Percentiles rank a stretch among this genome's conserved stretches.
phyloP scores from a whole-genome alignment of 2,329 filamentous ascomycete species.

The Colletotrichum phormii region DNA sequence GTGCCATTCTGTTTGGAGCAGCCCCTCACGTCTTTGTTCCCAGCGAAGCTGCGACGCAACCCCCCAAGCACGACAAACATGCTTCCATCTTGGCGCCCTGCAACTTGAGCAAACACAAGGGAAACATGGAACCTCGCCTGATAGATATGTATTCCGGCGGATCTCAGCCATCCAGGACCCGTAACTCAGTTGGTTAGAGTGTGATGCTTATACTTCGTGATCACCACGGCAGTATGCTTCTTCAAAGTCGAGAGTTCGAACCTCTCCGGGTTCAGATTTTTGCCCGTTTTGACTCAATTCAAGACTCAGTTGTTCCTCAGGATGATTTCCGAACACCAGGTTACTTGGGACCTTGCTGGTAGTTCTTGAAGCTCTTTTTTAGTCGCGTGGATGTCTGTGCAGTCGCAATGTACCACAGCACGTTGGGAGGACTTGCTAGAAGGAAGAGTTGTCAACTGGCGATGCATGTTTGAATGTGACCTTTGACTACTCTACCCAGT shows the following conservation, averaged over 20 bases:
- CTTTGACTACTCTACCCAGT: no score
- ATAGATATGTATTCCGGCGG: not conserved
- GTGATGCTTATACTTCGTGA: not conserved
- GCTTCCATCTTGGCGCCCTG: not conserved
- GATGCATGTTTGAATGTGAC: no score
- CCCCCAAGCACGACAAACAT: not conserved
- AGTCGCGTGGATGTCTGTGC: no score
- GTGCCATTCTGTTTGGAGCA: not conserved
- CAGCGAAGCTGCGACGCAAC: not conserved
- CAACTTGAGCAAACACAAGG: not conserved
- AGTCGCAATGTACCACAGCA: no score
- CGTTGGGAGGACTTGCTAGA: no score
- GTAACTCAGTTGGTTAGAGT: not conserved
- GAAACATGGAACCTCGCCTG: not conserved
- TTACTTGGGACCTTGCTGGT: not conserved
- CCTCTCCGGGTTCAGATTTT: not conserved
- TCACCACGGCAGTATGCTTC: not conserved
- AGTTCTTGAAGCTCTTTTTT: not conserved
- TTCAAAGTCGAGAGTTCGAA: not conserved
- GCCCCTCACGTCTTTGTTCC: not conserved
- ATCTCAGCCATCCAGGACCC: not conserved
- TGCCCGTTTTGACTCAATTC: not conserved
- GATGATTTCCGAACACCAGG: no score
- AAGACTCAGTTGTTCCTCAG: not conserved
- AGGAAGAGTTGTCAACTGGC: no score